phyloP scores from a whole-genome alignment of 176 grass and related monocot species.

The Poa annua region DNA sequence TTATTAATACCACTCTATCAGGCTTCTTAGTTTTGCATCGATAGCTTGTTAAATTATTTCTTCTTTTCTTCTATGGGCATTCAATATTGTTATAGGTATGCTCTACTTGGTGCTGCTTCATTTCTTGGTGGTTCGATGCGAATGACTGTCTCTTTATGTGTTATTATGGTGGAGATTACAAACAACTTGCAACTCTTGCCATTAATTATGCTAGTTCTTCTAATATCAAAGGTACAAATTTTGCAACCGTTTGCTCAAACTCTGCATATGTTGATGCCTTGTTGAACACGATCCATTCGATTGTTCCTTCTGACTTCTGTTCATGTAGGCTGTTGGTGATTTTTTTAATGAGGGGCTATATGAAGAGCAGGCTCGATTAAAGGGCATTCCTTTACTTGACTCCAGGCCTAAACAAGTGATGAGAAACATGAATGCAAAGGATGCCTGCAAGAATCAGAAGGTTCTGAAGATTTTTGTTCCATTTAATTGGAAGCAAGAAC shows the following conservation, averaged over 20 bases:
- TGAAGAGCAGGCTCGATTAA: conserved; percentile 88
- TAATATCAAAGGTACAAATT: conserved; percentile 86
- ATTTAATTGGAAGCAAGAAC: conserved; percentile 28
- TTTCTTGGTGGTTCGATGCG: conserved; percentile 99
- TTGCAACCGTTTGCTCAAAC: conserved; percentile 25
- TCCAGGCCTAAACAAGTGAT: conserved; percentile 90
- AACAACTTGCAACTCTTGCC: conserved; percentile 98
- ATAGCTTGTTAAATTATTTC: neutral
- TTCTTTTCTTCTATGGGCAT: conserved; percentile 1
- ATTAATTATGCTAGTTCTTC: conserved; percentile 98
- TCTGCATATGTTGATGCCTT: conserved; percentile 28
- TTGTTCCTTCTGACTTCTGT: conserved; percentile 40
- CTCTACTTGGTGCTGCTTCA: conserved; percentile 94
- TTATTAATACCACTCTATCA: conserved; percentile 13
- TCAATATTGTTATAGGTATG: conserved; percentile 69
- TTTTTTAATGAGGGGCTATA: conserved; percentile 95
- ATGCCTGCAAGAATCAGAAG: conserved; percentile 94
- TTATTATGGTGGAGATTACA: conserved; percentile 99
- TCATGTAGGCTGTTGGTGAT: conserved; percentile 88
- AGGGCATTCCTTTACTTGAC: conserved; percentile 91
- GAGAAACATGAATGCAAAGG: conserved; percentile 88
- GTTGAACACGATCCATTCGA: conserved; percentile 38
- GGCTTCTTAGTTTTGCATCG: conserved; percentile 12
- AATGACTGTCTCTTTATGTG: conserved; percentile 99
- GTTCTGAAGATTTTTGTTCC: conserved; percentile 45